Base-by-base conservation (phyloP, 352 stramenopile species). In the Thalassiosira mediterranea region DNA sequence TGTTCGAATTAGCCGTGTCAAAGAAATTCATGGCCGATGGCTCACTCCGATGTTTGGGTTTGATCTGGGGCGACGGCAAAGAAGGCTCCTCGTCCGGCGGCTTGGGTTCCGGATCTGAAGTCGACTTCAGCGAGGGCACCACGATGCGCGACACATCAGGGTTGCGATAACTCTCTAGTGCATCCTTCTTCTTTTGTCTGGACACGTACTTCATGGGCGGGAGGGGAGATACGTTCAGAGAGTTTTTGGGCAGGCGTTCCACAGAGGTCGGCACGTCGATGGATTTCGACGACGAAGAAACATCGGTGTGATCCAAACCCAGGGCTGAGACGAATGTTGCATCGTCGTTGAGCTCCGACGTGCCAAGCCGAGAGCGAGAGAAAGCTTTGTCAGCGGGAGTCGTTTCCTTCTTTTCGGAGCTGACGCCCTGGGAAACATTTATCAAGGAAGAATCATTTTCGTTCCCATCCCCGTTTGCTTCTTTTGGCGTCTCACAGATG, bases 1-100 rank as follows among this genome's bases (percentile, higher is more conserved):
- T 19, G 63, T 81, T 52, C 7, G 61, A 77, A 40, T 66, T 64
- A 4, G 76, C 62, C 19, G 70, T 75, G 51, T 84, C 76, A 61
- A 84, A 84, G 48, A 80, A 84, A 37, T 70, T 75, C 25, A 84
- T 52, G 13, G 47, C 17, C 40, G 69, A 21, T 49, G 69, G 48
- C 26, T 40, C 25, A 7, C 38, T 68, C 0, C 32, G 25, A 53
- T 40, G 15, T 15, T 49, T 64, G 4, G 34, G 60, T 64, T 78
- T 67, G 4, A 61, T 1, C 29, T 74, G 59, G 4, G 65, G 65
- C 11, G 65, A 74, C 44, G 65, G 67, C 48, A 64, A 62, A 44
- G 64, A 57, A 64, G 61, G 59, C 65, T 65, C 26, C 8, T 19
- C 57, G 63, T 63, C 38, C 25, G 21, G 1, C 17, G n/a, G 13